These are phyloP conservation scores for Exophiala dermatitidis DNA, from an alignment of 2,329 filamentous ascomycete species.

Conservation along the genomic window DNA sequence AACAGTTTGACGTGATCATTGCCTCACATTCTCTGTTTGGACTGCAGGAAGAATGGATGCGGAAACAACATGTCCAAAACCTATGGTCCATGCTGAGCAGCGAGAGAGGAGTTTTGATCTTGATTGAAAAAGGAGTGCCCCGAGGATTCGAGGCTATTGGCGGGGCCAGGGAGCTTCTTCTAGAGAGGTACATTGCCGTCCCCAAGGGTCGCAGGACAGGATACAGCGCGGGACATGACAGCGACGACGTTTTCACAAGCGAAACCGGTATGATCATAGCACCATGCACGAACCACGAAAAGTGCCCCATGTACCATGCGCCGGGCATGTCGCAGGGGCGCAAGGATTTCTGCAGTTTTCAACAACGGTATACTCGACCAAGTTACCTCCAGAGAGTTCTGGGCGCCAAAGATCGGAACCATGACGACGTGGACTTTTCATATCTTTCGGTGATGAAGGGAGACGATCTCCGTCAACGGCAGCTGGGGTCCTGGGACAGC, in stretches of 20 bases:
- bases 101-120: constrained; percentile 74
- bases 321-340: constrained; percentile 65
- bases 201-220: constrained; percentile 34
- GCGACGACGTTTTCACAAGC: constrained; percentile 26
- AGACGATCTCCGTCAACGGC: constrained; percentile 46
- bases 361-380: constrained; percentile 79
- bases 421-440: constrained; percentile 85
- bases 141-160: constrained; percentile 89
- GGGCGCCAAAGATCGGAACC: constrained; percentile 60
- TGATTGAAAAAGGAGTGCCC: constrained; percentile 86
- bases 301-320: constrained; percentile 79
- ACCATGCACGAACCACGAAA: constrained; percentile 76
- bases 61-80: constrained; percentile 74
- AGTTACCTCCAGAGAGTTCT: constrained; percentile 72
- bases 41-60: constrained; percentile 65
- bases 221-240: constrained; percentile 27
- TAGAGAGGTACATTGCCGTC: constrained; percentile 63
- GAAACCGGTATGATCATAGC: constrained; percentile 57
- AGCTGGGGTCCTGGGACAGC: constrained; percentile 19
- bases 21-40: constrained; percentile 77
- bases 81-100: constrained; percentile 81
- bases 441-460: constrained; percentile 83
- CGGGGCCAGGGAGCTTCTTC: constrained; percentile 68
- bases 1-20: constrained; percentile 83
- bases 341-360: constrained; percentile 87